A percentile compares a stretch with the other conserved stretches of the same genome.
Conservation (phyloP, 2,329 filamentous ascomycete species). For the Aspergillus cejpii region DNA sequence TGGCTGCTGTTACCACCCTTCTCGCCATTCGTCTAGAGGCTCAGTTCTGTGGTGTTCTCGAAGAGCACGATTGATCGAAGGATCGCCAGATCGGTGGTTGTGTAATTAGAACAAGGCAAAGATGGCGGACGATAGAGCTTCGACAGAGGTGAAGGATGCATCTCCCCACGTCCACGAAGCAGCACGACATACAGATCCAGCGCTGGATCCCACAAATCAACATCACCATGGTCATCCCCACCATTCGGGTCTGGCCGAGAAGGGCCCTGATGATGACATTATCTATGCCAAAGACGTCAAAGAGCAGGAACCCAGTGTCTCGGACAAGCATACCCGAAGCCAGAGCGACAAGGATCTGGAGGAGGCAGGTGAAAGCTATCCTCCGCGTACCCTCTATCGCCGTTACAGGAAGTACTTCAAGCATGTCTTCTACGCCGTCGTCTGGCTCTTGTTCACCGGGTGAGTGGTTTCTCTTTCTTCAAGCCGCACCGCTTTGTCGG, state of each 20-base stretch:
- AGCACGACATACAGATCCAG: conserved; percentile 23
- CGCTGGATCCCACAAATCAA: conserved; percentile 34
- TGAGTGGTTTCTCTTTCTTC: conserved; percentile 30
- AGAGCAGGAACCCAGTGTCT: conserved; percentile 23
- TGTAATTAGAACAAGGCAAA: neutral
- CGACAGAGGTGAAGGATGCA: neutral
- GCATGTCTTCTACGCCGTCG: conserved; percentile 42
- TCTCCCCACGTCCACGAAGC: neutral
- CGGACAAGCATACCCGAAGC: conserved; percentile 36
- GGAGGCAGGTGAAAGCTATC: conserved; percentile 34
- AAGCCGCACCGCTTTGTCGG: conserved; percentile 11
- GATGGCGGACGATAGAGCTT: conserved; percentile 2
- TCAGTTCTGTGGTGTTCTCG: neutral
- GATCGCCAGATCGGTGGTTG: neutral
- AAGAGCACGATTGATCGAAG: no score
- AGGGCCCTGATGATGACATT: conserved; percentile 40
- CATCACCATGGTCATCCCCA: conserved; percentile 36
- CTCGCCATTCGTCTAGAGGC: neutral
- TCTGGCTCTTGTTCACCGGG: conserved; percentile 50
- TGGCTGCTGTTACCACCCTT: neutral
- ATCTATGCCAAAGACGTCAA: conserved; percentile 45
- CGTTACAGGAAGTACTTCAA: conserved; percentile 22
- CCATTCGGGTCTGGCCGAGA: conserved; percentile 32
- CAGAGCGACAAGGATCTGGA: conserved; percentile 34
- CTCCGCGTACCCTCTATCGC: conserved; percentile 25